phyloP scores from a whole-genome alignment of 2,329 filamentous ascomycete genomes.

The Magnaporthiopsis incrustans region DNA sequence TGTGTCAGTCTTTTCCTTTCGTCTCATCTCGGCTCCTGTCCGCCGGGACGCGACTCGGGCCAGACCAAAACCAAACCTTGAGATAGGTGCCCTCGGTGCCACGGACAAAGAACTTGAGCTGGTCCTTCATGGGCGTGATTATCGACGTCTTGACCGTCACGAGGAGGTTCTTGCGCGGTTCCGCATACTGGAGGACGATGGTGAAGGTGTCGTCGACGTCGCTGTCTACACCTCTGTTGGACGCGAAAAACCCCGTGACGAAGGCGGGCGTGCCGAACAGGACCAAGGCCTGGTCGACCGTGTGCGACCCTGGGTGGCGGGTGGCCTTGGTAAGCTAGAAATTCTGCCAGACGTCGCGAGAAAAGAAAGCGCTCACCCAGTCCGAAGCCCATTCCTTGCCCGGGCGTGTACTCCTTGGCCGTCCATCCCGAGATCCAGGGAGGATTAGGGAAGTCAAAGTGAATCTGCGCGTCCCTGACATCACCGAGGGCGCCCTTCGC shows the following conservation, averaged over 20 bases:
- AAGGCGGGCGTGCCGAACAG: conserved; percentile 49
- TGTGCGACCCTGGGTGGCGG: conserved; percentile 38
- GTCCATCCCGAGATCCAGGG: conserved; percentile 26
- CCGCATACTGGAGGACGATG: conserved; percentile 49
- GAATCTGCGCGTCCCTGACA: conserved; percentile 56
- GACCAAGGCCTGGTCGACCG: conserved; percentile 52
- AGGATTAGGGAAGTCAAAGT: conserved; percentile 49
- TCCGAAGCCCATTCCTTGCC: conserved; percentile 33
- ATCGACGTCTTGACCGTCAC: conserved; percentile 54
- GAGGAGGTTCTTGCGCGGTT: conserved; percentile 33
- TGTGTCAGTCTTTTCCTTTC: neutral
- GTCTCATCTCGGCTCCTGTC: neutral
- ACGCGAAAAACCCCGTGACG: conserved; percentile 49
- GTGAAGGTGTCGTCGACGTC: conserved; percentile 42
- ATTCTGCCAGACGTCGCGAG: conserved; percentile 51
- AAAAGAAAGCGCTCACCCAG: conserved; percentile 21
- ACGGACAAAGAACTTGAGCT: conserved; percentile 49
- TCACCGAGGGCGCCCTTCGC: conserved; percentile 43
- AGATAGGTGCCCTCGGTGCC: conserved; percentile 47
- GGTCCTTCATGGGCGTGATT: conserved; percentile 49
- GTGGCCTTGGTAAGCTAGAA: neutral
- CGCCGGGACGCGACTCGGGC: neutral
- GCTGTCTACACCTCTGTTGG: conserved; percentile 37
- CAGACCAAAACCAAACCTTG: conserved; percentile 21
- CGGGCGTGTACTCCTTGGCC: conserved; percentile 25